Conservation (phyloP, 176 grass and related monocot species). For the Triticum dicoccoides region DNA sequence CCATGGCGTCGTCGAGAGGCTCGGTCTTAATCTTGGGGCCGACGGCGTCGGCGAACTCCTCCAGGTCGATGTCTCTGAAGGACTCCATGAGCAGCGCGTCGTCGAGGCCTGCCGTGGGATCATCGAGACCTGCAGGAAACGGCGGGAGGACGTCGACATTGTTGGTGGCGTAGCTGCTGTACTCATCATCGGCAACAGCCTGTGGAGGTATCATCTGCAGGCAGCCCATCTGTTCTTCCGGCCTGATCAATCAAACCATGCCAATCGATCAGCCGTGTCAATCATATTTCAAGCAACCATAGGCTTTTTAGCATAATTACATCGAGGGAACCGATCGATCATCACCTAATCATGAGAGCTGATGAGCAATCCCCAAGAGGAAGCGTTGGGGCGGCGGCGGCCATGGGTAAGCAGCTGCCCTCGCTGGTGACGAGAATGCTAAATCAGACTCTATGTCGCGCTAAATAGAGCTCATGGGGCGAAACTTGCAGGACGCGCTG, state of each 20-base stretch:
- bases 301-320: no score
- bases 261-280: neutral
- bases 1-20: neutral
- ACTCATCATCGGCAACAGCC: neutral
- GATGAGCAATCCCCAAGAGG: neutral
- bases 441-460: neutral
- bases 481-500: no score
- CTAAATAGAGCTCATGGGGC: neutral
- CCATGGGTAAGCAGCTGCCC: neutral
- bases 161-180: neutral
- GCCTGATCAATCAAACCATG: neutral
- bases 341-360: constrained; percentile 9
- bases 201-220: neutral
- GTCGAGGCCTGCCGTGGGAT: neutral
- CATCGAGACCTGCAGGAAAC: neutral
- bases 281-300: no score
- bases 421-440: neutral
- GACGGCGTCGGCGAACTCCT: constrained; percentile 2
- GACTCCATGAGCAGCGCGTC: constrained; percentile 16
- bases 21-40: neutral
- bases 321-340: no score
- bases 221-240: neutral
- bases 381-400: neutral
- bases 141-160: neutral
- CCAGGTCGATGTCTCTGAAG: constrained; percentile 40